Conservation (phyloP, 2,329 filamentous ascomycete genomes). For the Phaeosphaeriaceae sp. region DNA sequence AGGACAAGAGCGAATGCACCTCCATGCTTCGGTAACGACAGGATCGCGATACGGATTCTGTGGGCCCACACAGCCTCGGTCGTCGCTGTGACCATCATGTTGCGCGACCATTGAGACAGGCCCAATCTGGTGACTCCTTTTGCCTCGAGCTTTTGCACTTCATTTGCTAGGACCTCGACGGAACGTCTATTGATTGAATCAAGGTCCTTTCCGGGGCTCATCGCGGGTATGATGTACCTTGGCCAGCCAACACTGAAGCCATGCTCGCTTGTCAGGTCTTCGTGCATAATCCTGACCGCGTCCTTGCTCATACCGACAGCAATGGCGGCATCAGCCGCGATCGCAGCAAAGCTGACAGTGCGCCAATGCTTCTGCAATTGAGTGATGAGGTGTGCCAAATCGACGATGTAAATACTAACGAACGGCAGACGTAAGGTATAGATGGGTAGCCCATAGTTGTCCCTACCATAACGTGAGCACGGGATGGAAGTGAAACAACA, state of each 20-base stretch:
- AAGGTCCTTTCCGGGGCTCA: slow-evolving; percentile 2
- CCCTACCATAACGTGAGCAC: slow-evolving; percentile 1
- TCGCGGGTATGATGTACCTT: slow-evolving; percentile 2
- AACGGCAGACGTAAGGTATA: slow-evolving; percentile 5
- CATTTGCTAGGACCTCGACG: slow-evolving; percentile 1
- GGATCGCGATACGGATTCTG: slow-evolving; percentile 48
- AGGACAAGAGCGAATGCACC: slow-evolving; percentile 10
- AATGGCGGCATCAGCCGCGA: slow-evolving; percentile 1
- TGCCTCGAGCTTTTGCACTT: neutral
- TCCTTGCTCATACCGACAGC: slow-evolving; percentile 6
- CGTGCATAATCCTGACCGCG: slow-evolving; percentile 4
- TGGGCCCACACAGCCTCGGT: slow-evolving; percentile 49
- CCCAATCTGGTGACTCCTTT: neutral
- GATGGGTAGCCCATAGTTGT: slow-evolving; percentile 1
- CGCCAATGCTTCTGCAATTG: slow-evolving; percentile 6
- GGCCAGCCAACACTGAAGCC: slow-evolving; percentile 7
- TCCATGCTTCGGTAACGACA: slow-evolving; percentile 23
- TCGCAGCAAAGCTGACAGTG: slow-evolving; percentile 5
- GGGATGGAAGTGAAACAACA: neutral
- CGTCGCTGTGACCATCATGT: slow-evolving; percentile 30
- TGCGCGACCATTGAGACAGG: slow-evolving; percentile 3
- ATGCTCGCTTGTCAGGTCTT: slow-evolving; percentile 5
- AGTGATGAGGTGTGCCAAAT: slow-evolving; percentile 2
- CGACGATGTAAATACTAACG: slow-evolving; percentile 2
- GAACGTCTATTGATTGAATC: slow-evolving; percentile 4